Evolutionary conservation across 225 moss, liverwort and hornwort genomes (phyloP).

Genomic region (Climacium dendroides): DNA sequence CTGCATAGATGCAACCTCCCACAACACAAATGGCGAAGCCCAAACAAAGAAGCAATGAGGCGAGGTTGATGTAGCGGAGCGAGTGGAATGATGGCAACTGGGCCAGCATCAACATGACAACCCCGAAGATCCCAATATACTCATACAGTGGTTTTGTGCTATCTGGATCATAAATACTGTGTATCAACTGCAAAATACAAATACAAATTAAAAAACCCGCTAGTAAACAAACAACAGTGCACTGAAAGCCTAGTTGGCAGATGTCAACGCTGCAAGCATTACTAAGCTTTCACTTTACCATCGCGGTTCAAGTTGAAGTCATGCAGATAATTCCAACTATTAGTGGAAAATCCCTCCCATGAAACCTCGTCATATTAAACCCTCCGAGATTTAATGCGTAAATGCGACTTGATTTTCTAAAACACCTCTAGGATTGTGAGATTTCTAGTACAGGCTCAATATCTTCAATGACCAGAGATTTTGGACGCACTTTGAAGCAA

Average conservation of each 20-base stretch:
- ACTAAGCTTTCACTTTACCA: neutral
- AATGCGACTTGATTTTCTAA: neutral
- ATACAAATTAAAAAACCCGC: neutral
- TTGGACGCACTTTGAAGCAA: neutral
- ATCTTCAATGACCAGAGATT: neutral
- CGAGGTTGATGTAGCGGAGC: slow-evolving; percentile 41
- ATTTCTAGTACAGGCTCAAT: neutral
- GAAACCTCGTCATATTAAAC: neutral
- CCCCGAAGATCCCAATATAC: slow-evolving; percentile 31
- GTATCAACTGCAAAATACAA: slow-evolving; percentile 26
- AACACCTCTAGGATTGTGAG: no score
- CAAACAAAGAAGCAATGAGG: slow-evolving; percentile 33
- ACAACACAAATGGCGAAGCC: slow-evolving; percentile 40
- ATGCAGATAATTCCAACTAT: neutral
- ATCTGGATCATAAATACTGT: slow-evolving; percentile 17
- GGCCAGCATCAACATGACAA: slow-evolving; percentile 31
- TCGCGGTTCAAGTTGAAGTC: neutral
- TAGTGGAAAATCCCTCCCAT: neutral
- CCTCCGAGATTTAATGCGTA: neutral
- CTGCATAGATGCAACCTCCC: slow-evolving; percentile 52
- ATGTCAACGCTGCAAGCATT: neutral
- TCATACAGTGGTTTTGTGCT: slow-evolving; percentile 14
- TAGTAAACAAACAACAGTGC: neutral
- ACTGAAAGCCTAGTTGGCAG: neutral
- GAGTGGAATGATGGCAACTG: slow-evolving; percentile 62